Evolutionary conservation across 2,329 filamentous ascomycete genomes (phyloP).

Genomic region (Monosporascus cannonballus): DNA sequence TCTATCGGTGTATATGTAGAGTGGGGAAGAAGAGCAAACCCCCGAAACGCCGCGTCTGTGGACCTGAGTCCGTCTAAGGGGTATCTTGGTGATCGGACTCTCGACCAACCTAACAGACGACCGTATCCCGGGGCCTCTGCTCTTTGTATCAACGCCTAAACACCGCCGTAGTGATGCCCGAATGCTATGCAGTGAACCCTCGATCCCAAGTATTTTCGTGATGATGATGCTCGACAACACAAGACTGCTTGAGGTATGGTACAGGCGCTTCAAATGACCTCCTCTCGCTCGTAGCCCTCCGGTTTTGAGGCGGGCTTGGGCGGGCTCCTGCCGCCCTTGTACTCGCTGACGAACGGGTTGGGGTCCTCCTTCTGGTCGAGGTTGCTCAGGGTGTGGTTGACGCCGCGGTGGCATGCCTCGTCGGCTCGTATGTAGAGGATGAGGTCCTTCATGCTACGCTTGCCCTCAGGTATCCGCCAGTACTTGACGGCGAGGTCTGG

Average conservation of each 20-base stretch:
- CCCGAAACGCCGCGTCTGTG: neutral
- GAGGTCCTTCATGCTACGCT: slow-evolving; percentile 77
- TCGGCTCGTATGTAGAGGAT: slow-evolving; percentile 86
- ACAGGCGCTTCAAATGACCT: slow-evolving; percentile 54
- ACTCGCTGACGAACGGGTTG: slow-evolving; percentile 84
- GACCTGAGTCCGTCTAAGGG: neutral
- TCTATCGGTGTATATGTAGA: neutral
- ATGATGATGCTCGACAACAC: neutral
- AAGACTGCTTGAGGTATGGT: no score
- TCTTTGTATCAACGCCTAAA: neutral
- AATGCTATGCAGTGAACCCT: neutral
- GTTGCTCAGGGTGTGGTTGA: slow-evolving; percentile 92
- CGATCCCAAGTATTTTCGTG: neutral
- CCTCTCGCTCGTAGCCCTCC: slow-evolving; percentile 75
- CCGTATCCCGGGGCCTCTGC: neutral
- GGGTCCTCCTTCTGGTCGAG: slow-evolving; percentile 79
- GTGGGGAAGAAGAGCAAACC: neutral
- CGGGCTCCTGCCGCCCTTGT: slow-evolving; percentile 60
- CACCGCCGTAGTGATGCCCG: neutral
- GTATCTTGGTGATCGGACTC: neutral
- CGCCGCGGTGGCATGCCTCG: slow-evolving; percentile 84
- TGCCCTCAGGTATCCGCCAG: slow-evolving; percentile 87
- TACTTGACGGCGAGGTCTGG: slow-evolving; percentile 88
- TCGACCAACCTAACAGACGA: neutral
- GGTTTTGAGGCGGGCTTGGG: slow-evolving; percentile 63